Base-by-base conservation (phyloP, 2,329 filamentous ascomycete genomes). In the Trichoderma atroviride region DNA sequence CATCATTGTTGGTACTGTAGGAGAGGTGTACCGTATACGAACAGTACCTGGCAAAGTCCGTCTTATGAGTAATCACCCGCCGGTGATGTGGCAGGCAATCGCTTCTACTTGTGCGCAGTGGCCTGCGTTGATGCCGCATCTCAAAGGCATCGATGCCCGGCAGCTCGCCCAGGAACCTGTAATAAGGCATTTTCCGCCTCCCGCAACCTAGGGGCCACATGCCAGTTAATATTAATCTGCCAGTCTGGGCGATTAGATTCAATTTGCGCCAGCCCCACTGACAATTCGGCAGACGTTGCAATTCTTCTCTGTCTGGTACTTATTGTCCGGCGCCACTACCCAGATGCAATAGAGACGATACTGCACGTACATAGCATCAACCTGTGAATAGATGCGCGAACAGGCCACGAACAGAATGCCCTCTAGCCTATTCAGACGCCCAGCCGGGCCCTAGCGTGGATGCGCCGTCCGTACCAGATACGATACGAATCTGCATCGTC, bases 61-160 rank as follows among this genome's bases (percentile, higher is more conserved):
- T 5, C 22, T 50, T n/a, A 31, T 33, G 53, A 56, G 53, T 24
- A 59, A 35, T 27, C 57, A 43, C 11, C 40, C 19, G 7, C 27
- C 14, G 33, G 40, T 59, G 57, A 59, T 59, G 53, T 52, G 55
- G 64, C 64, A 22, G 27, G 35, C 63, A 24, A 43, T 33, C n/a
- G 24, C 57, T 35, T 50, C 53, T 19, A 2, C 2, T 4, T 2
- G 4, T 27, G 63, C 35, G 24, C 55, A 22, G 29, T 47, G 43
- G 22, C 27, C 64, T 59, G 64, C 64, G 58, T 29, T 67, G 64
- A 67, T 67, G 64, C 64, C 64, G 55, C 24, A 67, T 67, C 37
- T 67, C 50, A 67, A 33, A 67, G 55, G 64, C 64, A 57, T 59
- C 33, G 64, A 31, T 59, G 64, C 64, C 64, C 55, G 64, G 64